A percentile compares a stretch with the other conserved stretches of the same genome.
These are phyloP conservation scores for Aspergillus nanangensis DNA, from an alignment of 495 filamentous ascomycete genomes.

Conservation along the genomic window DNA sequence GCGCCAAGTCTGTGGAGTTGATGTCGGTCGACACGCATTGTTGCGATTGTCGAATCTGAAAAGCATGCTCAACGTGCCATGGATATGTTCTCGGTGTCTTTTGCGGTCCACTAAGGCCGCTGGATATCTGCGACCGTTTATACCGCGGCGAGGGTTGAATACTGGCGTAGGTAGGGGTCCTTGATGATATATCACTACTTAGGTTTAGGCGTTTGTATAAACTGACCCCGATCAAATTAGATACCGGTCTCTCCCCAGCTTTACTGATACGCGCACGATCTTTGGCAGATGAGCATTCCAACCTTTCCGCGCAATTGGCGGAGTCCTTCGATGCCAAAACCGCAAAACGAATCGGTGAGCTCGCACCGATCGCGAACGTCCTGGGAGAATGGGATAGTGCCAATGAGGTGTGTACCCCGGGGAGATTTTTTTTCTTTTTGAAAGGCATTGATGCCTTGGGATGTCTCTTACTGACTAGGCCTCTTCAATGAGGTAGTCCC, in stretches of 20 bases:
- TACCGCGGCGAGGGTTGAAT: slow-evolving; percentile 22
- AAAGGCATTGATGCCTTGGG: no score
- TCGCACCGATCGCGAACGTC: slow-evolving; percentile 61
- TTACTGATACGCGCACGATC: slow-evolving; percentile 61
- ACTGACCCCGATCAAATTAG: slow-evolving; percentile 1
- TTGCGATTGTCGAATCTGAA: no score
- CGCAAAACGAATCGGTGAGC: slow-evolving; percentile 75
- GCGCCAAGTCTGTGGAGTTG: background rate
- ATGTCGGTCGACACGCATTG: no score
- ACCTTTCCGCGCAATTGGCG: slow-evolving; percentile 50
- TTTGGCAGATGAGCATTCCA: slow-evolving; percentile 63
- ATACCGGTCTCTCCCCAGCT: slow-evolving; percentile 48
- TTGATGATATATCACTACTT: no score
- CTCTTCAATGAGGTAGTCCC: no score
- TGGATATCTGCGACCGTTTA: slow-evolving; percentile 3
- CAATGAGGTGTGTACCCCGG: slow-evolving; percentile 32
- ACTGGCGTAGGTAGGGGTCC: slow-evolving; percentile 20
- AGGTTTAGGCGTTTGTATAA: no score
- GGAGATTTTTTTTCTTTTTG: no score
- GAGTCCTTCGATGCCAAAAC: slow-evolving; percentile 64
- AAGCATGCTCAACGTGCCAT: slow-evolving; percentile 26
- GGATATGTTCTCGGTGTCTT: slow-evolving; percentile 31
- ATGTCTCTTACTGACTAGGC: no score
- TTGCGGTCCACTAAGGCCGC: slow-evolving; percentile 16
- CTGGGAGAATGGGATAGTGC: slow-evolving; percentile 59